Base-by-base conservation (phyloP, 2,329 filamentous ascomycete genomes). In the Fusarium sp. region DNA sequence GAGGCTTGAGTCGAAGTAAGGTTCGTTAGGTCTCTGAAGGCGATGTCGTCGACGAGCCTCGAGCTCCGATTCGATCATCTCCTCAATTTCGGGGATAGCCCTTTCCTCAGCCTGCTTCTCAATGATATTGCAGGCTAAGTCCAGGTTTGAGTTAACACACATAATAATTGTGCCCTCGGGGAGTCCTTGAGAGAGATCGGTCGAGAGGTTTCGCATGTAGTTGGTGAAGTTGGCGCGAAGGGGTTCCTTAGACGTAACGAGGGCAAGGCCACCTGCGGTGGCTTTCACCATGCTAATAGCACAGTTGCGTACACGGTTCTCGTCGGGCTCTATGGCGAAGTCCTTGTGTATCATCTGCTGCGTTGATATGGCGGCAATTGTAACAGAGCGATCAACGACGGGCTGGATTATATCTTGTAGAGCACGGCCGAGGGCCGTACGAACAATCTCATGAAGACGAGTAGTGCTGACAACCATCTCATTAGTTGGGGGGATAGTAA, bases 191-290 rank as follows among this genome's bases (percentile, higher is more conserved):
- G 94, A 91, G 42, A 97, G 88, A 42, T 92, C 90, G 55, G 84
- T 85, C 7, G 90, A 88, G n/a, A 91, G 82, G 55, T 87, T 87
- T 59, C 96, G 93, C 82, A 99, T 95, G 80, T 98, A 97, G 83
- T 98, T 99, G 61, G 93, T 97, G 83, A 99, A 97, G 84, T 97
- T 98, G 82, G 97, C 96, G 69, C 96, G 91, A 22, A 99, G 87
- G 22, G 96, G 96, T 82, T 99, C 96, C 83, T 98, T 99, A 80
- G 95, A 98, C 8, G 96, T 99, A n/a, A 99, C 96, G 38, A 98
- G 88, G 20, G 96, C 96, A 63, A 99, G 88, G 79, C 95, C 98
- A 44, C 96, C 96, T 30, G 96, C 96, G 32, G 98, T 93, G 57
- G 95, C 93, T 83, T 98, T 96, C 51, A 98, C 96, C 91, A 98